These are phyloP conservation scores for Tolypocladium tundrense DNA, from an alignment of 2,329 filamentous ascomycete genomes.

Conservation along the genomic window DNA sequence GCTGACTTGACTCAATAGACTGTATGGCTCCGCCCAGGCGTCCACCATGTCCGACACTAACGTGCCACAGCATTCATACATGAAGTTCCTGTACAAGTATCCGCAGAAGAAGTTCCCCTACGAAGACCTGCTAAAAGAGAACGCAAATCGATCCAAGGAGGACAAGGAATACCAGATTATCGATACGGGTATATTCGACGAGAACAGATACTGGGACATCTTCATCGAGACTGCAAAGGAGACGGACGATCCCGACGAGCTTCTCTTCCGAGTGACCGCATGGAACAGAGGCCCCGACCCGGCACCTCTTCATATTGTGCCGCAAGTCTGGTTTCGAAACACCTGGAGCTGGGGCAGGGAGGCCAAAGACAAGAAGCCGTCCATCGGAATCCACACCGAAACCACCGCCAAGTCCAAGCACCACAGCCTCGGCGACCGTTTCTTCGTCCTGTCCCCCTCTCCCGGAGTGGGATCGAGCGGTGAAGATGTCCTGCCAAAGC, in stretches of 20 bases:
- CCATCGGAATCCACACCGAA: constrained; percentile 55
- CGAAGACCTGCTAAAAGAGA: constrained; percentile 75
- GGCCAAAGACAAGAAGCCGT: constrained; percentile 64
- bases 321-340: constrained; percentile 94
- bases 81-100: constrained; percentile 98
- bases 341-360: constrained; percentile 94
- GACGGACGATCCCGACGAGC: constrained; percentile 78
- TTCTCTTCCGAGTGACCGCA: constrained; percentile 87
- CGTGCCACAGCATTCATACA: constrained; percentile 72
- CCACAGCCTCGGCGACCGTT: constrained; percentile 69
- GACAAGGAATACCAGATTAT: constrained; percentile 87
- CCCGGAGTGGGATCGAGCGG: constrained; percentile 71
- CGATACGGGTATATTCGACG: constrained; percentile 80
- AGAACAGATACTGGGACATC: constrained; percentile 92
- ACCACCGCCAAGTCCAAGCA: constrained; percentile 70
- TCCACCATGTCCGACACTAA: constrained; percentile 6
- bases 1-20: constrained; percentile 26
- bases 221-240: constrained; percentile 96
- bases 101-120: constrained; percentile 89
- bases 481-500: constrained; percentile 72
- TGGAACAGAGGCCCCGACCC: constrained; percentile 91
- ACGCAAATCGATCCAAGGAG: constrained; percentile 61
- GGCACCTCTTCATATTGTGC: constrained; percentile 85
- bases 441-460: constrained; percentile 77
- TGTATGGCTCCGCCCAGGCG: constrained; percentile 20